phyloP scores from a whole-genome alignment of 1,284 basidiomycete species.

The Melanopsichium pennsylvanicum region DNA sequence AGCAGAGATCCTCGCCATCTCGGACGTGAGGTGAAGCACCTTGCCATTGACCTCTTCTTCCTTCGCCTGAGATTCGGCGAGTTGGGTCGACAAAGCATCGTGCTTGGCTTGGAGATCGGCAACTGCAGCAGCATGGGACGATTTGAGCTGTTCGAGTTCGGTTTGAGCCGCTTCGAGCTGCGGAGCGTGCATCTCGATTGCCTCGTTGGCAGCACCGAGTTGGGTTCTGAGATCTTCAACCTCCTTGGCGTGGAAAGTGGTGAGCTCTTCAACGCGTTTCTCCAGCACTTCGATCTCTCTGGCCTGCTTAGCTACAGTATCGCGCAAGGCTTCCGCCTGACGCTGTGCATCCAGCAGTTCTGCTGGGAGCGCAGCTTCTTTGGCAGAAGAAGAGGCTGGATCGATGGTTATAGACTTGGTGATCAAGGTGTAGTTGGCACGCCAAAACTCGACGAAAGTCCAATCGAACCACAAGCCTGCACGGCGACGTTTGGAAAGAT shows the following conservation, averaged over 20 bases:
- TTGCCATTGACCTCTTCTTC: conserved; percentile 28
- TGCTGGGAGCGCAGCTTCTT: conserved; percentile 32
- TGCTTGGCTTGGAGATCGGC: conserved; percentile 15
- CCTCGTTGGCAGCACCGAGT: conserved; percentile 10
- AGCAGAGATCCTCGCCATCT: conserved; percentile 28
- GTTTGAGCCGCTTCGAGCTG: conserved; percentile 14
- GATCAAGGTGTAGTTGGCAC: conserved; percentile 79
- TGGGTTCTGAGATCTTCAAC: conserved; percentile 4
- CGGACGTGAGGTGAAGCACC: conserved; percentile 29
- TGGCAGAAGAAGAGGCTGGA: conserved; percentile 43
- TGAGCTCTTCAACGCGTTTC: conserved; percentile 39
- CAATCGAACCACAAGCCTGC: conserved; percentile 97
- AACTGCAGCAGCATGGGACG: conserved; percentile 13
- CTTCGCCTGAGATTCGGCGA: conserved; percentile 7
- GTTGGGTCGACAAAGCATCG: conserved; percentile 8
- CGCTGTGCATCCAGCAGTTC: conserved; percentile 62
- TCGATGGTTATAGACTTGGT: conserved; percentile 58
- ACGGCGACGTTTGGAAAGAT: conserved; percentile 68
- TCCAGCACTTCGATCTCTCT: conserved; percentile 45
- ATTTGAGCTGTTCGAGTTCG: conserved; percentile 28
- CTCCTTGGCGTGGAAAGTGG: conserved; percentile 7
- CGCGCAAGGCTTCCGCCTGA: conserved; percentile 49
- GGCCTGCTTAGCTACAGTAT: conserved; percentile 40
- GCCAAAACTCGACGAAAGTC: conserved; percentile 99
- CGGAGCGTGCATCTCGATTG: conserved; percentile 4